These are phyloP conservation scores for Spinellus fusiger DNA, from an alignment of 192 early-diverging fungal species.

Conservation along the genomic window DNA sequence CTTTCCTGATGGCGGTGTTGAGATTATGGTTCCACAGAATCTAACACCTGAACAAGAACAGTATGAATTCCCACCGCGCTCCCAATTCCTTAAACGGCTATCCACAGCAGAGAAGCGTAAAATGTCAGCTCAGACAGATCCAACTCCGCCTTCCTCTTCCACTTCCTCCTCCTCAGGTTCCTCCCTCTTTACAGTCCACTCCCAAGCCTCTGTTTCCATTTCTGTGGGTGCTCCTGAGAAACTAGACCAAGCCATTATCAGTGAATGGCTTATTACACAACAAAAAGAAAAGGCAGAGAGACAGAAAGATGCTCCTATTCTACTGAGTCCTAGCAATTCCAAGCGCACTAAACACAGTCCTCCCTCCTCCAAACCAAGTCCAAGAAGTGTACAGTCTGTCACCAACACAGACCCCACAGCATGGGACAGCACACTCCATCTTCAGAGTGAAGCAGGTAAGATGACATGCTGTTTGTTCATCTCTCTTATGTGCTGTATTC, in stretches of 20 bases:
- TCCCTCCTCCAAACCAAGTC: background rate
- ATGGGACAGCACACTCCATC: background rate
- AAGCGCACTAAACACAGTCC: background rate
- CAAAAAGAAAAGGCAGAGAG: background rate
- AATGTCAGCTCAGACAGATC: conserved; percentile 3
- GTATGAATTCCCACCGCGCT: conserved; percentile 28
- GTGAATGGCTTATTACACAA: background rate
- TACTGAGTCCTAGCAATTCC: background rate
- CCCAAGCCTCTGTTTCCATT: background rate
- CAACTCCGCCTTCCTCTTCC: background rate
- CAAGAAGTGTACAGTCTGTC: background rate
- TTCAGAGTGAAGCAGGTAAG: background rate
- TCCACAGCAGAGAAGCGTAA: conserved; percentile 19
- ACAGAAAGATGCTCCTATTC: background rate
- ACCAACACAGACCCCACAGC: background rate
- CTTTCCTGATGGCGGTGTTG: conserved; percentile 22
- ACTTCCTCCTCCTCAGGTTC: background rate
- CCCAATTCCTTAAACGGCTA: conserved; percentile 17
- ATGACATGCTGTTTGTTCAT: too few relatives aligned
- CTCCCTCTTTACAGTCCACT: background rate
- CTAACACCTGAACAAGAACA: conserved; percentile 24
- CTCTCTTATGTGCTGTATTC: too few relatives aligned
- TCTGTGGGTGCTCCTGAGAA: too few relatives aligned
- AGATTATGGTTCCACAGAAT: conserved; percentile 24
- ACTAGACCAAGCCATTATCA: background rate